Evolutionary conservation across 192 early-diverging fungal species (phyloP).

Genomic region (Dissophora globulifera): DNA sequence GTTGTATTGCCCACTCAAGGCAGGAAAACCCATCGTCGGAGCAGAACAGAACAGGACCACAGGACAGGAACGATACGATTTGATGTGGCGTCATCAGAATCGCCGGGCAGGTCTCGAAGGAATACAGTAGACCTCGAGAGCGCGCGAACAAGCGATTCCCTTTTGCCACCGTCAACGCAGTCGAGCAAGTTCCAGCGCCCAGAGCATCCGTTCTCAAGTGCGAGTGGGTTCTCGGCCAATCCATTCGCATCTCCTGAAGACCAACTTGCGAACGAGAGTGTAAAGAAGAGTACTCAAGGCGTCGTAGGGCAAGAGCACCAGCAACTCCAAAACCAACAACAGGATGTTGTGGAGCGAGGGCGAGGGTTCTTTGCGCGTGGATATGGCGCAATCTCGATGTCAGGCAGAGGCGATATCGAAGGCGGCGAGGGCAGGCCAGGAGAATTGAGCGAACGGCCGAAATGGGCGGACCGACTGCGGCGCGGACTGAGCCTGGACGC

Average conservation of each 20-base stretch:
- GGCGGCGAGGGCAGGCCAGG: neutral
- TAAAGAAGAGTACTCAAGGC: neutral
- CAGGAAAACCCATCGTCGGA: slow-evolving; percentile 22
- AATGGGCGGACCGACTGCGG: slow-evolving; percentile 39
- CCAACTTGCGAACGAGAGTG: neutral
- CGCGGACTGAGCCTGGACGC: slow-evolving; percentile 48
- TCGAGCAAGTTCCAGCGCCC: neutral
- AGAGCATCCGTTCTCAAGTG: no score
- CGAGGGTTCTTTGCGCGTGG: slow-evolving; percentile 32
- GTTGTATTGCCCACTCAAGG: neutral
- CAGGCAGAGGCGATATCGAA: neutral
- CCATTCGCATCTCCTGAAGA: slow-evolving; percentile 14
- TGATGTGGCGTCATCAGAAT: neutral
- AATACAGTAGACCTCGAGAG: neutral
- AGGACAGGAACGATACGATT: slow-evolving; percentile 31
- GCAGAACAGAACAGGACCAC: slow-evolving; percentile 40
- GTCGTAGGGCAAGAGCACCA: neutral
- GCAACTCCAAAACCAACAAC: neutral
- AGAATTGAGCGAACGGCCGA: slow-evolving; percentile 23
- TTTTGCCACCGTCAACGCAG: neutral
- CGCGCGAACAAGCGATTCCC: neutral
- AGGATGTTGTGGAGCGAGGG: slow-evolving; percentile 2
- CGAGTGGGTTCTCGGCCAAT: no score
- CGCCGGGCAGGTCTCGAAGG: neutral
- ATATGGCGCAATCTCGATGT: slow-evolving; percentile 8